Conservation (phyloP, 148 eudicot genomes). For the Vaccinium vitisidaea region DNA sequence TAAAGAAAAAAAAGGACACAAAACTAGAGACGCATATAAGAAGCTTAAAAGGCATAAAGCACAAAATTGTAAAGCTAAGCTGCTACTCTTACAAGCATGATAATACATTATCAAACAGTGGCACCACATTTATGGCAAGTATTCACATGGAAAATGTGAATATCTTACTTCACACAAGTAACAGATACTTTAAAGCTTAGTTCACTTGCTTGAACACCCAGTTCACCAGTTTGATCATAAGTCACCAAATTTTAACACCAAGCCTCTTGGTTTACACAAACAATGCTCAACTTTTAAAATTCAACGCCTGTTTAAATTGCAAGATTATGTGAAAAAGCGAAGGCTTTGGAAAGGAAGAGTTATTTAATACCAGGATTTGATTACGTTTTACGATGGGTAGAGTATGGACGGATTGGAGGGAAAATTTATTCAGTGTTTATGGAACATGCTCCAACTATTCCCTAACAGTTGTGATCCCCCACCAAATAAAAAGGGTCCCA, state of each 20-base stretch:
- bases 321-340: background rate
- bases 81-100: background rate
- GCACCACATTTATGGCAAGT: background rate
- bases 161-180: background rate
- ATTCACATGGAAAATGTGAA: too few relatives aligned
- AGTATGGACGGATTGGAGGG: background rate
- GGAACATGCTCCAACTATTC: background rate
- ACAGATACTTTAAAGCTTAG: background rate
- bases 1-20: background rate
- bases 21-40: background rate
- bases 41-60: background rate
- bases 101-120: background rate
- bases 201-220: background rate
- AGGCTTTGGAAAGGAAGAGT: background rate
- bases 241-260: background rate
- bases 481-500: too few relatives aligned
- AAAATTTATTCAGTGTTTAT: background rate
- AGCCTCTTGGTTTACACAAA: background rate
- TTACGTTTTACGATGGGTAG: background rate
- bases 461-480: background rate
- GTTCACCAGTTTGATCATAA: background rate
- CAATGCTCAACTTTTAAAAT: background rate
- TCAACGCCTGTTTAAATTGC: background rate
- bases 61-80: background rate
- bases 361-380: background rate